A percentile compares a stretch with the other conserved stretches of the same genome.
Evolutionary conservation across 176 grass and related monocot species (phyloP).

Genomic region (Oryza punctata): DNA sequence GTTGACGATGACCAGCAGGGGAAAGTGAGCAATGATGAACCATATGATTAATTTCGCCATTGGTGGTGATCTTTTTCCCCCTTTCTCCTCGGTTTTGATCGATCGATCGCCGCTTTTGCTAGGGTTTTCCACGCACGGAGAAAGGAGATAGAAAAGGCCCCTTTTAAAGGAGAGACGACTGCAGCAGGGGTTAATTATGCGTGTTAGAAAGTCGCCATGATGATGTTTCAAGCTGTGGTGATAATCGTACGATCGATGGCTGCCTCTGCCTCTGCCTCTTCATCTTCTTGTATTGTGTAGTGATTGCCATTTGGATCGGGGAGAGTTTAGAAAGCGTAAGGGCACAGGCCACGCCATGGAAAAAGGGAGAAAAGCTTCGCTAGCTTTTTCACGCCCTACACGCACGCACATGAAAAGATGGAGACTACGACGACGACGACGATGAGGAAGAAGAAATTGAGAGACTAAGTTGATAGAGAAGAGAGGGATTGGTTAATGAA

Average conservation of each 20-base stretch:
- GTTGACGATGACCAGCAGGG: slow-evolving; percentile 13
- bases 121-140: slow-evolving; percentile 39
- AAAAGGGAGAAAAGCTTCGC: slow-evolving; percentile 36
- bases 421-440: slow-evolving; percentile 30
- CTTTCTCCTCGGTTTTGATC: slow-evolving; percentile 1
- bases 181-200: slow-evolving; percentile 31
- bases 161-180: not conserved
- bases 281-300: not conserved
- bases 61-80: not conserved
- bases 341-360: not conserved
- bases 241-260: not conserved
- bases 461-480: slow-evolving; percentile 12
- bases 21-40: slow-evolving; percentile 48
- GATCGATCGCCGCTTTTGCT: slow-evolving; percentile 20
- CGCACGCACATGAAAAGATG: slow-evolving; percentile 56
- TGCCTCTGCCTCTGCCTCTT: not conserved
- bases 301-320: slow-evolving; percentile 41
- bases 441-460: not conserved
- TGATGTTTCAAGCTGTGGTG: slow-evolving; percentile 30
- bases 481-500: not conserved
- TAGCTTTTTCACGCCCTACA: slow-evolving; percentile 34
- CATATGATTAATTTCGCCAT: slow-evolving; percentile 39
- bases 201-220: slow-evolving; percentile 50
- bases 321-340: slow-evolving; percentile 22
- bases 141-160: not conserved